Percentiles rank a stretch among this genome's conserved stretches.
phyloP scores from a whole-genome alignment of 208 protist species.

The Tritrichomonas musculus region DNA sequence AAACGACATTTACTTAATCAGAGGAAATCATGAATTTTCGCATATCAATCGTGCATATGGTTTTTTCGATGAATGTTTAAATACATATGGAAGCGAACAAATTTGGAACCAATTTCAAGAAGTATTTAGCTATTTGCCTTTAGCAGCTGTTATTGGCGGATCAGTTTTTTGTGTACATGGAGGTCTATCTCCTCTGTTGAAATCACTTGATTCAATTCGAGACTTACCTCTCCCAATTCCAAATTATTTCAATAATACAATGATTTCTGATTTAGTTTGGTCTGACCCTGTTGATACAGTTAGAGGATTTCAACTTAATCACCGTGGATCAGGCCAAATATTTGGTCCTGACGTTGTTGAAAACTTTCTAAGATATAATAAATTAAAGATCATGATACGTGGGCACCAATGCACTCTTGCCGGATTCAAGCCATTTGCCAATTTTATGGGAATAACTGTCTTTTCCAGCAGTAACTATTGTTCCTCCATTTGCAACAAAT shows the following conservation, averaged over 20 bases:
- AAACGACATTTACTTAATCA: neutral
- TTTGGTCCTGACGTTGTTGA: constrained; percentile 94
- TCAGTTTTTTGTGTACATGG: constrained; percentile 25
- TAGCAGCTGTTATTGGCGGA: neutral
- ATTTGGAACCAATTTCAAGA: neutral
- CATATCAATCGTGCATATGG: neutral
- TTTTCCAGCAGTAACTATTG: constrained; percentile 2
- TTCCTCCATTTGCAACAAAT: neutral
- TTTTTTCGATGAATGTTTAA: neutral
- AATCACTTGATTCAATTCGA: neutral
- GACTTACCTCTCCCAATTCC: neutral
- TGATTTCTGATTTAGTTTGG: constrained; percentile 32
- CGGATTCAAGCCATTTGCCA: neutral
- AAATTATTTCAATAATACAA: neutral
- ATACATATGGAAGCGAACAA: neutral
- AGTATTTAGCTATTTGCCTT: neutral
- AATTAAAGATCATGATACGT: neutral
- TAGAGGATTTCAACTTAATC: constrained; percentile 82
- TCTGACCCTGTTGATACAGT: constrained; percentile 13
- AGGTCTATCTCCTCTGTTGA: neutral
- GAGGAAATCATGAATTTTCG: constrained; percentile 17
- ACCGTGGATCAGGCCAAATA: constrained; percentile 91
- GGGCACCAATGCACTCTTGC: neutral
- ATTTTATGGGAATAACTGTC: neutral
- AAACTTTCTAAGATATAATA: constrained; percentile 65